Conservation (phyloP, 345 rosid genomes). For the Luvunga scandens region DNA sequence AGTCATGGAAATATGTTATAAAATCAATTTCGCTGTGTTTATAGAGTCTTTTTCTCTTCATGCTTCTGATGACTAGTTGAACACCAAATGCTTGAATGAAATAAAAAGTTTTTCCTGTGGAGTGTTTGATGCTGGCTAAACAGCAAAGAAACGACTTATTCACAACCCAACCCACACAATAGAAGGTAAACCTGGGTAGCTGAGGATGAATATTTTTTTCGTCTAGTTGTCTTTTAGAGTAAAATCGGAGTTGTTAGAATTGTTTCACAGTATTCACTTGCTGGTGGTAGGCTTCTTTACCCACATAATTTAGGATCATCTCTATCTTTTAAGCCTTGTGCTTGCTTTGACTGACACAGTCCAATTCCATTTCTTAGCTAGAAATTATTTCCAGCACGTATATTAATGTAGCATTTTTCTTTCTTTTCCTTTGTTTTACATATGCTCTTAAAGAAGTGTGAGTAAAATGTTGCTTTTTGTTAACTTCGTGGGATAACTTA, state of each 20-base stretch:
- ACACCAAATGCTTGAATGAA: background rate
- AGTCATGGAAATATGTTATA: background rate
- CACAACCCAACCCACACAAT: background rate
- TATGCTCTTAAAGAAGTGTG: background rate
- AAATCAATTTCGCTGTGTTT: background rate
- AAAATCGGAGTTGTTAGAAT: background rate
- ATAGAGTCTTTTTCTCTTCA: background rate
- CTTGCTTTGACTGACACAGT: background rate
- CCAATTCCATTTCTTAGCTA: background rate
- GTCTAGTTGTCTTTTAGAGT: background rate
- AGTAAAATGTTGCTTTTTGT: background rate
- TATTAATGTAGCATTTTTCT: background rate
- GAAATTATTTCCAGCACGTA: background rate
- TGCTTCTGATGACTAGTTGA: background rate
- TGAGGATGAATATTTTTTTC: background rate
- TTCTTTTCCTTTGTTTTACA: background rate
- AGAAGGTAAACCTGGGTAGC: background rate
- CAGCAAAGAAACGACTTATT: constrained; percentile 1
- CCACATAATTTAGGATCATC: background rate
- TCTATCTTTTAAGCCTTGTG: background rate
- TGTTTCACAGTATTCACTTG: background rate
- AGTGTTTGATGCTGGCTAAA: constrained; percentile 7
- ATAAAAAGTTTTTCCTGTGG: background rate
- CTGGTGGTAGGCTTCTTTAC: background rate
- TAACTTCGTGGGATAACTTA: background rate